Conservation (phyloP, 306 rosid genomes). For the Quercus dentata region DNA sequence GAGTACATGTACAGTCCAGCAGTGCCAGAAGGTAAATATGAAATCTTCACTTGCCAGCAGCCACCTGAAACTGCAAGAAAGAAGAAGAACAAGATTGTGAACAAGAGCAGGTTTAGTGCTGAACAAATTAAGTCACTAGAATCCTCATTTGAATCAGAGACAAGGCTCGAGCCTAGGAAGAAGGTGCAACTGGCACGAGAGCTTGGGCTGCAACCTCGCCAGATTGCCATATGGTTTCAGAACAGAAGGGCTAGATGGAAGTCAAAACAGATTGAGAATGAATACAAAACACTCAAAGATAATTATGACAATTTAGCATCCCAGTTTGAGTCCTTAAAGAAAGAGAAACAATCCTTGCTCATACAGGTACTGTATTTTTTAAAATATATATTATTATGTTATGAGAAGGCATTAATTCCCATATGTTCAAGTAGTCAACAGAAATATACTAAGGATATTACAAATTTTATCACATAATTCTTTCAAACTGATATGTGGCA, state of each 20-base stretch:
- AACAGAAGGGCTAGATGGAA: constrained; percentile 96
- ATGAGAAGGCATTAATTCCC: background rate
- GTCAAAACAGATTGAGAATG: constrained; percentile 77
- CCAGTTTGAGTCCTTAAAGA: constrained; percentile 57
- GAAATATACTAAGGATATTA: background rate
- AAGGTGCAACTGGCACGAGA: constrained; percentile 76
- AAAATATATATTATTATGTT: background rate
- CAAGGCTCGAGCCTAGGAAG: constrained; percentile 83
- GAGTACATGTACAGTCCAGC: constrained; percentile 39
- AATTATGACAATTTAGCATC: constrained; percentile 56
- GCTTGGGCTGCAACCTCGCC: constrained; percentile 89
- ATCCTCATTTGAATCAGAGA: constrained; percentile 68
- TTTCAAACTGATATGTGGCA: no score
- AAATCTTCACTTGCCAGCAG: constrained; percentile 27
- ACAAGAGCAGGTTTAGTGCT: constrained; percentile 74
- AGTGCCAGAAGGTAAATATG: constrained; percentile 31
- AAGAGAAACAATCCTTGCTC: constrained; percentile 74
- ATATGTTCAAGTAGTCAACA: background rate
- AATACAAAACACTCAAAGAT: constrained; percentile 58
- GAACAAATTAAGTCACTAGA: constrained; percentile 73
- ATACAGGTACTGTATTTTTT: constrained; percentile 51
- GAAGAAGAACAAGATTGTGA: constrained; percentile 53
- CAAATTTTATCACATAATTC: no score
- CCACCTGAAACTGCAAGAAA: constrained; percentile 26
- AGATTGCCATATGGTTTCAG: constrained; percentile 96